Conservation (phyloP, 805 yeast genomes). For the Lipomyces spencermartinsiae region DNA sequence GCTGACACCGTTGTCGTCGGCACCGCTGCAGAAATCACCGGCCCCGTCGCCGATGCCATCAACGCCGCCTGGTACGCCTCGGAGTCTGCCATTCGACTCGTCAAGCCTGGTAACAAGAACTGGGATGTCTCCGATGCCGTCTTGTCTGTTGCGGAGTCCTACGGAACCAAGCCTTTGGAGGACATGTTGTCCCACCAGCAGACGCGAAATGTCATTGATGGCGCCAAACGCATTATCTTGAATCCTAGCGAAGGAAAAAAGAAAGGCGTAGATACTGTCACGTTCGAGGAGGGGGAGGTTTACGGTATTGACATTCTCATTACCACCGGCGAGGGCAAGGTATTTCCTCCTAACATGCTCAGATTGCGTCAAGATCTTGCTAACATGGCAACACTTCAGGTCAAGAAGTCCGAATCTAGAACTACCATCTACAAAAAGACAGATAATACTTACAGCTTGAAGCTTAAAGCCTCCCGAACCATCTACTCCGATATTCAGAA, state of each 20-base stretch:
- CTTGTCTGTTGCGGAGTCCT: slow-evolving; percentile 63
- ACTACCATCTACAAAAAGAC: slow-evolving; percentile 78
- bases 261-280: slow-evolving; percentile 64
- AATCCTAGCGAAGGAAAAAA: slow-evolving; percentile 75
- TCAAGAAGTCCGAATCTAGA: slow-evolving; percentile 58
- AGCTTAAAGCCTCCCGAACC: slow-evolving; percentile 72
- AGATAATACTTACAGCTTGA: slow-evolving; percentile 63
- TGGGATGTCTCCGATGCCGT: slow-evolving; percentile 77
- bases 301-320: slow-evolving; percentile 76
- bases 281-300: slow-evolving; percentile 77
- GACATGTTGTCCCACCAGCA: slow-evolving; percentile 80
- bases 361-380: background rate
- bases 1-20: slow-evolving; percentile 75
- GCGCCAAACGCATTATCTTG: slow-evolving; percentile 75
- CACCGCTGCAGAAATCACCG: slow-evolving; percentile 53
- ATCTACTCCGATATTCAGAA: slow-evolving; percentile 70
- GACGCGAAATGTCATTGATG: slow-evolving; percentile 68
- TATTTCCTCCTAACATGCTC: slow-evolving; percentile 37
- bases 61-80: slow-evolving; percentile 78
- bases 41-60: slow-evolving; percentile 68
- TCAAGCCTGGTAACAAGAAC: slow-evolving; percentile 71
- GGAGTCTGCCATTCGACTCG: slow-evolving; percentile 75
- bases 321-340: slow-evolving; percentile 73
- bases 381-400: background rate
- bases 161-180: slow-evolving; percentile 67